Evolutionary conservation across 2,329 filamentous ascomycete genomes (phyloP), one percentile per base, ranked within the genome.

Genomic region (Cordyceps cicadae): DNA sequence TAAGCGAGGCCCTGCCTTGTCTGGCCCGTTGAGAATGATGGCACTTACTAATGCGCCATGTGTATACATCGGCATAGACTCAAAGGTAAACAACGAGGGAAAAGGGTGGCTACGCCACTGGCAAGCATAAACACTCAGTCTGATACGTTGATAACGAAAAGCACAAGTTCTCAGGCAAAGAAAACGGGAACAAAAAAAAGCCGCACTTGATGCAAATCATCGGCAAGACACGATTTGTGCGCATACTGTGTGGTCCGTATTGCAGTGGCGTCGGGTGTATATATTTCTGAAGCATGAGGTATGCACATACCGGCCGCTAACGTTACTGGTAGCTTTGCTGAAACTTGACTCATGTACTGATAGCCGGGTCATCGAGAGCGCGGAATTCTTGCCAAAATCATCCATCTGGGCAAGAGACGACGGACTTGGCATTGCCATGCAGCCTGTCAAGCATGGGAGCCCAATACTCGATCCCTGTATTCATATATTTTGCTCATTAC

Each of bases 181-280:
- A 39, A 14, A 19, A 29, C 29, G 12, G 32, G 21, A 58, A 51
- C 48, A 48, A 56, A 24, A 24, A 24, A n/a, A n/a, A n/a, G 29
- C 9, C 34, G 46, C 55, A 58, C 39, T 21, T n/a, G 21, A 50
- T 51, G 45, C 46, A 58, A 43, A 46, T 19, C 46, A 45, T 51
- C 43, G 43, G 15, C 14, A 19, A n/a, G 19, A 14, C 45, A 57
- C 43, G 54, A 57, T 49, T 45, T 45, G 43, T 34, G n/a, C 48
- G 54, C 54, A 32, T 21, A 29, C 7, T 6, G n/a, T 26, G 26
- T 55, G 53, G 24, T 12, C 26, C 15, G 53, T 54, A 55, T 37
- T 50, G 43, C 11, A 29, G 45, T 57, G 54, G 54, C 54, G 54
- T 50, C 54, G 45, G 54, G 54, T 41, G 7, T 48, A 14, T 50